Evolutionary conservation across 163 green algal genomes (phyloP), one percentile per base, ranked within the genome.

Genomic region (Trebouxiophyceae sp.): DNA sequence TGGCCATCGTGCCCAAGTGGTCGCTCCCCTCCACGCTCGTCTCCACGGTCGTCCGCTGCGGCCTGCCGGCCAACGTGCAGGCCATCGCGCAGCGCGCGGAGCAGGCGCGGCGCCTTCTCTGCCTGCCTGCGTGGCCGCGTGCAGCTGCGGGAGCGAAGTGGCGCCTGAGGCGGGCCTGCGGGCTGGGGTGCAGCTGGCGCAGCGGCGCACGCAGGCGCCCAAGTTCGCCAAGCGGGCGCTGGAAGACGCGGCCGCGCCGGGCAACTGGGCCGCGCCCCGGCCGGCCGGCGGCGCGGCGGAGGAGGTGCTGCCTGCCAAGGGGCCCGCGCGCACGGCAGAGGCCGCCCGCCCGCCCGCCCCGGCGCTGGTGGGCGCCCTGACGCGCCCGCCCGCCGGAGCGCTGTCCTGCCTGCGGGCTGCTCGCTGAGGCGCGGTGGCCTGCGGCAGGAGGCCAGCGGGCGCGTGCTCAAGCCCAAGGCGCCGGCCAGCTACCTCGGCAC

Each of bases 61-160:
- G 79, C 3, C 68, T 86, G 46, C 79, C 79, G 8, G 71, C 68
- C 45, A 86, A 86, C 70, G 68, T 86, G 5, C 54, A 44, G 3
- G 79, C 79, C 1, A 54, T 86, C 29, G 71, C 63, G 0, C 56
- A 65, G 12, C 59, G 66, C n/a, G 78, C 78, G 16, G 78, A 85
- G 45, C 33, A 80, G 65, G 66, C 77, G 22, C 56, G 23, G 24
- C 5, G 29, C n/a, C n/a, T n/a, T n/a, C n/a, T n/a, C n/a, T n/a
- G n/a, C 50, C 8, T 23, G 50, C 24, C 5, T 58, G 50, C 47
- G 2, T 33, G 23, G n/a, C n/a, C n/a, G n/a, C n/a, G n/a, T n/a
- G n/a, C n/a, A n/a, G n/a, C n/a, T n/a, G n/a, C n/a, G n/a, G n/a
- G n/a, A n/a, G n/a, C n/a, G n/a, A n/a, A n/a, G n/a, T n/a, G n/a